phyloP scores from a whole-genome alignment of 768 basidiomycete species.

The Trametes punicea region DNA sequence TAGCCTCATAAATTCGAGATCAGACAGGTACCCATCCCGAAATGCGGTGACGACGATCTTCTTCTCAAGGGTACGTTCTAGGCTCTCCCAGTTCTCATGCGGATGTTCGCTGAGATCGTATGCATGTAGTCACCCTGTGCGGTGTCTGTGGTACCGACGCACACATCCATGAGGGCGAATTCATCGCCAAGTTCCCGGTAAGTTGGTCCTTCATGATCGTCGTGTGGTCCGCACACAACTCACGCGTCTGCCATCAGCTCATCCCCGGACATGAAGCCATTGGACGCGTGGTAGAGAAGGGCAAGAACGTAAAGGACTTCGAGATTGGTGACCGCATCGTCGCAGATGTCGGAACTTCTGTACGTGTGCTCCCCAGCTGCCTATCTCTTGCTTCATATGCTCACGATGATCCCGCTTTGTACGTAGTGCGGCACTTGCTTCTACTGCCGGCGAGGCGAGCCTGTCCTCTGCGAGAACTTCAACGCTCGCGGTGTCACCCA shows the following conservation, averaged over 20 bases:
- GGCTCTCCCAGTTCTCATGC: not conserved
- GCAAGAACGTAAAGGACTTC: slow-evolving; percentile 80
- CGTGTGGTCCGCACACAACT: not conserved
- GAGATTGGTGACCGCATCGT: slow-evolving; percentile 78
- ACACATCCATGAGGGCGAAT: slow-evolving; percentile 62
- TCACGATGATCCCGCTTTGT: slow-evolving; percentile 1
- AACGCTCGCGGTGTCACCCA: slow-evolving; percentile 73
- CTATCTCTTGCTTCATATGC: not conserved
- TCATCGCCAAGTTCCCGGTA: slow-evolving; percentile 67
- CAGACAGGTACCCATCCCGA: slow-evolving; percentile 64
- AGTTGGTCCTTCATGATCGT: slow-evolving; percentile 22
- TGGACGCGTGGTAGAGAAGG: slow-evolving; percentile 68
- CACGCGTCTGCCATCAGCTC: slow-evolving; percentile 37
- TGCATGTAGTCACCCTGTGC: slow-evolving; percentile 26
- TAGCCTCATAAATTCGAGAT: slow-evolving; percentile 69
- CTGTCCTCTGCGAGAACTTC: slow-evolving; percentile 83
- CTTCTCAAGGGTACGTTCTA: slow-evolving; percentile 60
- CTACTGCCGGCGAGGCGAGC: slow-evolving; percentile 80
- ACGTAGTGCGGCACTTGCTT: slow-evolving; percentile 78
- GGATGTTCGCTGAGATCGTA: not conserved
- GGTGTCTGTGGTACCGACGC: slow-evolving; percentile 68
- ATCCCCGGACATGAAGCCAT: slow-evolving; percentile 78
- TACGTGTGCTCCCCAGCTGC: slow-evolving; percentile 33
- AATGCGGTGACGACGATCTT: slow-evolving; percentile 65
- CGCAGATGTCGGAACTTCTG: slow-evolving; percentile 74